Percentiles rank a stretch among this genome's conserved stretches.
Evolutionary conservation across 352 stramenopile genomes (phyloP).

Genomic region (Elongisporangium prolatum): DNA sequence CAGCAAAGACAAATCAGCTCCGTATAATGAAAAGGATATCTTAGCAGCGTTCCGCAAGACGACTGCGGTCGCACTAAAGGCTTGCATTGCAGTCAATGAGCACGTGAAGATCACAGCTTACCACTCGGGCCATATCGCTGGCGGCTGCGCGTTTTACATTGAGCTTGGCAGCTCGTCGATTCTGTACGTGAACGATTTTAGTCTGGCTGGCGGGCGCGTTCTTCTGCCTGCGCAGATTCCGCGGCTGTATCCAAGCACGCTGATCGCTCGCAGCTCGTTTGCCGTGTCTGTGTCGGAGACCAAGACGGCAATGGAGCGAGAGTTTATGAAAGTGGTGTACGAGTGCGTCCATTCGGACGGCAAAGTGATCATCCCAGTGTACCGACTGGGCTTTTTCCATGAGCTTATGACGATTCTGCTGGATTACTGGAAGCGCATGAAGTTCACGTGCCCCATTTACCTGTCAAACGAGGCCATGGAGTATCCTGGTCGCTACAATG

Average conservation of each 20-base stretch:
- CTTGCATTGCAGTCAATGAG: conserved; percentile 51
- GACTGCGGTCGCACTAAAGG: conserved; percentile 45
- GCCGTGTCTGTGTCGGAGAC: conserved; percentile 84
- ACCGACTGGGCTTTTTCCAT: conserved; percentile 76
- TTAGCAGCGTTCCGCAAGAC: conserved; percentile 40
- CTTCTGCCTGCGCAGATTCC: conserved; percentile 68
- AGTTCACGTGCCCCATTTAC: conserved; percentile 53
- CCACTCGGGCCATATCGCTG: conserved; percentile 71
- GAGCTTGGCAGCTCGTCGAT: conserved; percentile 69
- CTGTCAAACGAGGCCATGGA: conserved; percentile 58
- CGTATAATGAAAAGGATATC: conserved; percentile 65
- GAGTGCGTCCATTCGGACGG: conserved; percentile 70
- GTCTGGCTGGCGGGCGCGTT: conserved; percentile 64
- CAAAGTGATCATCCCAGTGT: conserved; percentile 84
- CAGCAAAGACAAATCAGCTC: conserved; percentile 36
- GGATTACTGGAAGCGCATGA: conserved; percentile 68
- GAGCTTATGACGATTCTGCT: conserved; percentile 69
- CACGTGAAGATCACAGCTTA: conserved; percentile 77
- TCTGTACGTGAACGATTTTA: conserved; percentile 78
- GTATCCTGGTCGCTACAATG: conserved; percentile 48
- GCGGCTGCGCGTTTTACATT: conserved; percentile 73
- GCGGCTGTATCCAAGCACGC: conserved; percentile 41
- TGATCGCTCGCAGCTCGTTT: conserved; percentile 73
- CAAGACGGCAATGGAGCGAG: conserved; percentile 69
- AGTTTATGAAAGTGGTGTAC: conserved; percentile 72